A percentile compares a stretch with the other conserved stretches of the same genome.
These are phyloP conservation scores for Tulasnella sp. DNA, from an alignment of 768 basidiomycete species.

Conservation along the genomic window DNA sequence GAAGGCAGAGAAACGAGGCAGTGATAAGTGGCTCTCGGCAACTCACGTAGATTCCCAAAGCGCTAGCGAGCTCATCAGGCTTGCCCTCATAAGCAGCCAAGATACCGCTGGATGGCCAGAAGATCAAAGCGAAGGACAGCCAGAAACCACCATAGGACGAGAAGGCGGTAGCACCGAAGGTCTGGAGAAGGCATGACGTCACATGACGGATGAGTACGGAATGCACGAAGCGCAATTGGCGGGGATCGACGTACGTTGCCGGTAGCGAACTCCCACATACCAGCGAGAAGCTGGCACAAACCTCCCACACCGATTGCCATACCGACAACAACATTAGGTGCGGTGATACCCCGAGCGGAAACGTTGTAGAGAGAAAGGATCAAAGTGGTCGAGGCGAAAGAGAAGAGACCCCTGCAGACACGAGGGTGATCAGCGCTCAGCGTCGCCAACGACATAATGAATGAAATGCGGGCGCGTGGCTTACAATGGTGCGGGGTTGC, in stretches of 20 bases:
- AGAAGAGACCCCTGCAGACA: slow-evolving; percentile 61
- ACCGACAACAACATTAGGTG: slow-evolving; percentile 71
- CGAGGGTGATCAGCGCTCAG: neutral
- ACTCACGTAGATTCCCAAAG: slow-evolving; percentile 58
- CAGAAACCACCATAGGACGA: slow-evolving; percentile 83
- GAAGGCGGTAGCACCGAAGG: slow-evolving; percentile 51
- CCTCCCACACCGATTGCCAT: slow-evolving; percentile 87
- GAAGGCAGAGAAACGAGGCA: neutral
- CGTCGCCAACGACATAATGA: neutral
- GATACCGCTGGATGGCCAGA: slow-evolving; percentile 68
- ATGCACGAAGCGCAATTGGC: slow-evolving; percentile 3
- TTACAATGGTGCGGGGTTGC: slow-evolving; percentile 60
- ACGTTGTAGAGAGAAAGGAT: slow-evolving; percentile 74
- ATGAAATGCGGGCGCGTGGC: slow-evolving; percentile 33
- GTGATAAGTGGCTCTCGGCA: neutral
- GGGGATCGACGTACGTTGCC: slow-evolving; percentile 25
- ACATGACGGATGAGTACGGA: neutral
- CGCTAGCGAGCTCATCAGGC: slow-evolving; percentile 48
- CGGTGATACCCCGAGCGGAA: slow-evolving; percentile 15
- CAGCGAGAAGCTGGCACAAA: slow-evolving; percentile 78
- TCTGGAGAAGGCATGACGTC: slow-evolving; percentile 3
- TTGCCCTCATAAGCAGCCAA: slow-evolving; percentile 46
- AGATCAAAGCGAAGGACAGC: slow-evolving; percentile 69
- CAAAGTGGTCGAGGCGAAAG: slow-evolving; percentile 80
- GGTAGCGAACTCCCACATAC: slow-evolving; percentile 72